Base-by-base conservation (phyloP, 176 grass and related monocot genomes). In the Coix lacrymajobi region DNA sequence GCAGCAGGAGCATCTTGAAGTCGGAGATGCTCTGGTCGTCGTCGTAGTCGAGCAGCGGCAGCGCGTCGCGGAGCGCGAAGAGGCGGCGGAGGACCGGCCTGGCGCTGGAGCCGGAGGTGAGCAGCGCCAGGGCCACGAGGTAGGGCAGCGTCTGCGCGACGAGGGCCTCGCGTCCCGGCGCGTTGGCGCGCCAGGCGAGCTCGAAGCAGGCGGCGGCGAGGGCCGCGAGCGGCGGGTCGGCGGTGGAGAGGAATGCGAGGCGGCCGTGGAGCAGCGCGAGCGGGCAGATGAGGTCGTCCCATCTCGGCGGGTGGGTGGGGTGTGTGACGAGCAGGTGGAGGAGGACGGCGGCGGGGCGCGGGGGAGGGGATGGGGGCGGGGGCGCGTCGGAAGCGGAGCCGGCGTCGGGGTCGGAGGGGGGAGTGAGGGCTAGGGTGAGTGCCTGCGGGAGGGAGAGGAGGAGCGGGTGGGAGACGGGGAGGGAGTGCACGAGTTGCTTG, bases 121-220 rank as follows among this genome's bases (percentile, higher is more conserved):
- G 84, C 37, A 98, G 84, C 37, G 92, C 88, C 32, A 66, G 88
- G 60, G 96, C 87, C 30, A 98, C 73, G 34, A 98, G 92, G 85
- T 88, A 98, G 8, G 96, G 96, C n/a, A 95, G 76, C 32, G 96
- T 95, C 77, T 98, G 96, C 10, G 92, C 86, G 5, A 98, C 62
- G 65, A 98, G 77, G 52, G 88, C 85, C 4, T 98, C 96, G 71
- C 92, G 81, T 1, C 87, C 90, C 0, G 88, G 90, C 7, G 90
- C 80, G 39, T 67, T 79, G 28, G 70, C 88, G 79, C 90, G 87
- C 92, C 92, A 98, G 71, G 90, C 94, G 33, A 86, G 82, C 81
- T 95, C 96, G 79, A 94, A 95, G 84, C 94, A 75, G 66, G 68
- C 10, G 4, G 89, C 86, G 24, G 94, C 88, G 38, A 91, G 92